phyloP scores from a whole-genome alignment of 169 alveolate genomes.

The Cryptosporidium andersoni region DNA sequence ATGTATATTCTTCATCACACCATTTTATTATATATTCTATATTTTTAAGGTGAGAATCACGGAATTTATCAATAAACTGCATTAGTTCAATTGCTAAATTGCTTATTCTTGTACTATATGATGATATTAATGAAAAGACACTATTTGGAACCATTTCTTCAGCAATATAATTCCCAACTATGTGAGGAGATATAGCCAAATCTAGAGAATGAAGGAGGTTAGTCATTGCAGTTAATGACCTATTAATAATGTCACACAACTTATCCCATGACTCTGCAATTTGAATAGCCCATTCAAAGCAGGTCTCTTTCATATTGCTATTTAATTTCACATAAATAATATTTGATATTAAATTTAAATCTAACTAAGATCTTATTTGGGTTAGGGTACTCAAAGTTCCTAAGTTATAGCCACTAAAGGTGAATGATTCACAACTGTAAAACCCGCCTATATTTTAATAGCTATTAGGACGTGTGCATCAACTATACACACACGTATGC shows the following conservation, averaged over 20 bases:
- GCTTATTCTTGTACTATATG: conserved; percentile 7
- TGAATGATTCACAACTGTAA: too few species aligned
- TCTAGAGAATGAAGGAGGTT: conserved; percentile 6
- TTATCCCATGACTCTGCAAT: conserved; percentile 34
- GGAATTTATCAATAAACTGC: background rate
- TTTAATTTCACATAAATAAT: background rate
- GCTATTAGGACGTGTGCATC: too few species aligned
- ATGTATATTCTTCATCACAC: conserved; percentile 60
- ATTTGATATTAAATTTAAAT: too few species aligned
- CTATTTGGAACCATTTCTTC: conserved; percentile 31
- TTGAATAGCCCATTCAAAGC: conserved; percentile 35
- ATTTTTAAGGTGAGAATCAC: conserved; percentile 9
- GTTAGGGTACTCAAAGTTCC: too few species aligned
- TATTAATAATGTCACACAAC: conserved; percentile 2
- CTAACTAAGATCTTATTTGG: too few species aligned
- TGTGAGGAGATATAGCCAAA: conserved; percentile 16
- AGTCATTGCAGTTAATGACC: conserved; percentile 27
- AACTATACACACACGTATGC: too few species aligned
- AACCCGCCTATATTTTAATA: too few species aligned
- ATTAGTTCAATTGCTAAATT: conserved; percentile 14
- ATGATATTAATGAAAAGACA: conserved; percentile 9
- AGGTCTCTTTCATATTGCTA: conserved; percentile 27
- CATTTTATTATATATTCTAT: conserved; percentile 36
- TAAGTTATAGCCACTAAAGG: too few species aligned
- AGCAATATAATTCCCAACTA: conserved; percentile 16